Evolutionary conservation across 1,139 yeast species (phyloP).

Genomic region (Hansenula lynferdii): DNA sequence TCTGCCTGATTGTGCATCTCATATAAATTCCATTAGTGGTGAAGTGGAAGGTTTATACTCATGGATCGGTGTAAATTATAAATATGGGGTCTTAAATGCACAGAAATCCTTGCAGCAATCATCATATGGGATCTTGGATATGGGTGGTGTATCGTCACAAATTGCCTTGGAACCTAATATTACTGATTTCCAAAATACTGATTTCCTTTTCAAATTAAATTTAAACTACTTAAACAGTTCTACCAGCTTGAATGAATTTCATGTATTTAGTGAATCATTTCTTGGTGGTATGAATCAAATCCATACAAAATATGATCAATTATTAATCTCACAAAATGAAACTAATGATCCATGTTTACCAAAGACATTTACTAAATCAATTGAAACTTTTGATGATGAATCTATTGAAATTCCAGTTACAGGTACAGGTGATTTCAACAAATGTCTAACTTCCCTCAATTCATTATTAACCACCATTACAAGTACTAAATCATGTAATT

Average conservation of each 20-base stretch:
- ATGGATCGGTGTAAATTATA: constrained; percentile 73
- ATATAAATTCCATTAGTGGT: constrained; percentile 68
- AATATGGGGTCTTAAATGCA: constrained; percentile 52
- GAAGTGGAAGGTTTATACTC: constrained; percentile 79
- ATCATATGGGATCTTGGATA: constrained; percentile 72
- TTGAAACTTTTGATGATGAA: constrained; percentile 5
- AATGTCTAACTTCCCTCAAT: constrained; percentile 48
- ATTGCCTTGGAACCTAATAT: constrained; percentile 70
- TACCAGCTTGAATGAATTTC: constrained; percentile 28
- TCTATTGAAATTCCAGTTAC: constrained; percentile 15
- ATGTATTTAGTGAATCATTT: constrained; percentile 67
- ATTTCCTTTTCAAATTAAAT: constrained; percentile 47
- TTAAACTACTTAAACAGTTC: constrained; percentile 35
- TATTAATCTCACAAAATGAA: constrained; percentile 27
- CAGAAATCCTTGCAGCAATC: constrained; percentile 26
- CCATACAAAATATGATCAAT: constrained; percentile 41
- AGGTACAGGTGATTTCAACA: constrained; percentile 58
- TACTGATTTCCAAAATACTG: constrained; percentile 48
- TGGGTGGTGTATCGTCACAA: constrained; percentile 91
- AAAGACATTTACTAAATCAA: constrained; percentile 24
- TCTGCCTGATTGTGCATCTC: constrained; percentile 51
- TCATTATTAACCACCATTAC: constrained; percentile 44
- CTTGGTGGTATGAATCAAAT: constrained; percentile 80
- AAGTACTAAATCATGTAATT: constrained; percentile 30
- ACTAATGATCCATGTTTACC: constrained; percentile 62